Percentiles rank a stretch among this genome's conserved stretches.
phyloP scores from a whole-genome alignment of 495 filamentous ascomycete genomes.

The Neurospora discreta region DNA sequence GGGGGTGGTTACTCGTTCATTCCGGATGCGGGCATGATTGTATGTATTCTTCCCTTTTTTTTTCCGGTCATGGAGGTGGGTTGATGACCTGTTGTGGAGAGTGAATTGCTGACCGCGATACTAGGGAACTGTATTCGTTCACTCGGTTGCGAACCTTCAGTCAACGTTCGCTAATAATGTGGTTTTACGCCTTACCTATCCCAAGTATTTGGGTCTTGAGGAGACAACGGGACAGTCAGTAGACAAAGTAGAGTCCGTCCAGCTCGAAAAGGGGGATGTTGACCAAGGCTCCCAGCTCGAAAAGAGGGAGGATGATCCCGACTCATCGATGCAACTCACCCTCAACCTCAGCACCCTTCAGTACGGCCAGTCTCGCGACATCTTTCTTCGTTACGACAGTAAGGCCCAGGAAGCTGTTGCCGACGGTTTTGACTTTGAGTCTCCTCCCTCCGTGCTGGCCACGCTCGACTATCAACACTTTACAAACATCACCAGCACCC shows the following conservation, averaged over 20 bases:
- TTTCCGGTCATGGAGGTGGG: not conserved
- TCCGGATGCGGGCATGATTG: slow-evolving; percentile 38
- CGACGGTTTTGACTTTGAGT: not conserved
- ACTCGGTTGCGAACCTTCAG: slow-evolving; percentile 37
- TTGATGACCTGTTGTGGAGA: not conserved
- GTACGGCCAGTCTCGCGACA: slow-evolving; percentile 37
- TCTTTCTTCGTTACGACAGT: slow-evolving; percentile 21
- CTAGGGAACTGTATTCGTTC: slow-evolving; percentile 34
- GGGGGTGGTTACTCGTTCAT: slow-evolving; percentile 37
- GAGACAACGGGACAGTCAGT: slow-evolving; percentile 27
- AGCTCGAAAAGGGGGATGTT: not conserved
- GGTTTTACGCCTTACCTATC: slow-evolving; percentile 22
- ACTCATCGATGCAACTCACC: slow-evolving; percentile 10
- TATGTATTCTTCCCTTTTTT: slow-evolving; percentile 2
- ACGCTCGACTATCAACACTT: slow-evolving; percentile 19
- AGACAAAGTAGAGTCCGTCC: slow-evolving; percentile 9
- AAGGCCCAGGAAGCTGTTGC: not conserved
- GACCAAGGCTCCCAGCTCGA: too few species aligned
- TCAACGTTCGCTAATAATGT: slow-evolving; percentile 30
- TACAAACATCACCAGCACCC: slow-evolving; percentile 1
- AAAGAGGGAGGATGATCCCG: not conserved
- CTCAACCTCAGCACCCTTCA: slow-evolving; percentile 31
- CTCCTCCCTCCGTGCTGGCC: slow-evolving; percentile 11
- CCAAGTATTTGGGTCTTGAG: slow-evolving; percentile 17
- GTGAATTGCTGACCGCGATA: not conserved